Percentiles rank a stretch among this genome's conserved stretches.
These are phyloP conservation scores for Hygrophoropsis aurantiaca DNA, from an alignment of 768 basidiomycete species.

Conservation along the genomic window DNA sequence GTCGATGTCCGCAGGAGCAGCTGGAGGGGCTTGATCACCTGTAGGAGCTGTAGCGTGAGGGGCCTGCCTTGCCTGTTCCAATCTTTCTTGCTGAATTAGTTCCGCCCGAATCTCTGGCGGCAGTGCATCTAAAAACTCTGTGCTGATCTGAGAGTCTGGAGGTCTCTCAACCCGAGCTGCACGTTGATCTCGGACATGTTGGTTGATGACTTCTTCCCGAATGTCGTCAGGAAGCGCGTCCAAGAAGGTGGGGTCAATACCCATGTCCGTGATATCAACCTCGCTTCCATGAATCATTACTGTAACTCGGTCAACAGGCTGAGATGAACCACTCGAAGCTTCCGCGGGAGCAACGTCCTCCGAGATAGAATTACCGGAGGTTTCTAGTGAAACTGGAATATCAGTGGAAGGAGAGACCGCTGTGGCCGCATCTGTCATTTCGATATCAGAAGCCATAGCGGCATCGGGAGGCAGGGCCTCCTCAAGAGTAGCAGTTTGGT, in stretches of 20 bases:
- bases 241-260: constrained; percentile 96
- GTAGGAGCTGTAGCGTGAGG: constrained; percentile 31
- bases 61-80: constrained; percentile 71
- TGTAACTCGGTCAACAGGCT: constrained; percentile 64
- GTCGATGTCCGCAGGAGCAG: constrained; percentile 71
- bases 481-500: constrained; percentile 14
- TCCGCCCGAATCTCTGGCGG: constrained; percentile 97
- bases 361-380: constrained; percentile 15
- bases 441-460: constrained; percentile 39
- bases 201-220: constrained; percentile 96
- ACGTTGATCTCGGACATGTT: constrained; percentile 91
- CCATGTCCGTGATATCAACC: constrained; percentile 97
- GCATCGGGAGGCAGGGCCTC: constrained; percentile 33
- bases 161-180: constrained; percentile 73
- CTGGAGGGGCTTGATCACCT: constrained; percentile 23
- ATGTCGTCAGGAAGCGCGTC: constrained; percentile 98
- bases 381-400: constrained; percentile 15
- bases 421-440: constrained; percentile 47
- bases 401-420: constrained; percentile 18
- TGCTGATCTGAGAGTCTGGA: constrained; percentile 84
- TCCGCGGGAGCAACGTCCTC: constrained; percentile 8
- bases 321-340: constrained; percentile 29
- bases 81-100: constrained; percentile 91
- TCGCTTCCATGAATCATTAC: constrained; percentile 89
- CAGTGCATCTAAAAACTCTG: constrained; percentile 94